Conservation (phyloP, 495 filamentous ascomycete genomes). For the Lophium mytilinum region DNA sequence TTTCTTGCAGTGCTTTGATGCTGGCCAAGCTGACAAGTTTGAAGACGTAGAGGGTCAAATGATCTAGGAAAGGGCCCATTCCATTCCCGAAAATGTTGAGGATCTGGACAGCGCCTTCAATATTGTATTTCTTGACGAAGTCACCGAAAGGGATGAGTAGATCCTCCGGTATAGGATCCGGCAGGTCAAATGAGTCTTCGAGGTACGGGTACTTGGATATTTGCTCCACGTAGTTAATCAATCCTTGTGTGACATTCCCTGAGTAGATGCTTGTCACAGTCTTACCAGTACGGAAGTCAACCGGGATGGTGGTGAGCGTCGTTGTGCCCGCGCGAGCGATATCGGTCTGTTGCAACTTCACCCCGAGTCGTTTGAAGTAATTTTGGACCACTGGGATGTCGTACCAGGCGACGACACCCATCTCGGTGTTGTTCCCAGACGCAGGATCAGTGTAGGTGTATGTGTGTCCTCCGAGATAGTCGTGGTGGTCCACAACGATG, state of each 20-base stretch:
- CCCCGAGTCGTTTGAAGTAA: constrained; percentile 32
- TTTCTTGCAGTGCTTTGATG: constrained; percentile 3
- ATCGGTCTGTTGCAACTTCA: background rate
- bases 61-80: constrained; percentile 36
- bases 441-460: constrained; percentile 37
- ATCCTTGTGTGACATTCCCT: constrained; percentile 19
- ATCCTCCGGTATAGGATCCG: constrained; percentile 36
- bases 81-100: background rate
- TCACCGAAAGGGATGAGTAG: constrained; percentile 35
- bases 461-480: constrained; percentile 37
- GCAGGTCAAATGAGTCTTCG: constrained; percentile 34
- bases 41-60: constrained; percentile 27
- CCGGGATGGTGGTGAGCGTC: constrained; percentile 18
- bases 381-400: constrained; percentile 31
- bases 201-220: constrained; percentile 36
- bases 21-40: constrained; percentile 7
- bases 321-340: background rate
- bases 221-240: constrained; percentile 27
- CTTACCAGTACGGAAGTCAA: constrained; percentile 2
- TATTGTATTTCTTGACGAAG: constrained; percentile 36
- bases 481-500: constrained; percentile 36
- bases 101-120: constrained; percentile 22
- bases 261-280: background rate
- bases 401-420: constrained; percentile 36
- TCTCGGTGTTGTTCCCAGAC: constrained; percentile 35